A percentile compares a stretch with the other conserved stretches of the same genome.
phyloP scores from a whole-genome alignment of 805 yeast genomes.

The Lipomyces sp. region DNA sequence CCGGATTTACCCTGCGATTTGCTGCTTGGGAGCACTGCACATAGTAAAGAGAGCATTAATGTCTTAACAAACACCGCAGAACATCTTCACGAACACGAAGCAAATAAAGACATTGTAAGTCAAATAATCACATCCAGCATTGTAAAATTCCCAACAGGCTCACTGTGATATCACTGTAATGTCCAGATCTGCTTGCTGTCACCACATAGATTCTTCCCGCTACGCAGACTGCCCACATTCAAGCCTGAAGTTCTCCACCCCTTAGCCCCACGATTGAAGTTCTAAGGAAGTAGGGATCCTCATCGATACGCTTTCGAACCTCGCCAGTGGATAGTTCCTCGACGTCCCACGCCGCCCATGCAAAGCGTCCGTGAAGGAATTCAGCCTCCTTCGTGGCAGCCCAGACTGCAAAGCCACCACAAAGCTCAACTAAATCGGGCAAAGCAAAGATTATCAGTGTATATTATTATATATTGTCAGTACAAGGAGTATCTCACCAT shows the following conservation, averaged over 20 bases:
- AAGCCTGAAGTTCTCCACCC: slow-evolving; percentile 5
- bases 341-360: slow-evolving; percentile 6
- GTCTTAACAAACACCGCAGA: too few species aligned
- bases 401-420: slow-evolving; percentile 6
- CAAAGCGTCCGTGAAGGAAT: slow-evolving; percentile 3
- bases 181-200: slow-evolving; percentile 1
- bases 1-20: too few species aligned
- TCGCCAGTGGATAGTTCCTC: slow-evolving; percentile 9
- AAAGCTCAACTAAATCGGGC: slow-evolving; percentile 3
- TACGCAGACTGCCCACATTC: background rate
- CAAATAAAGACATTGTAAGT: background rate
- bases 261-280: slow-evolving; percentile 2
- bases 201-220: background rate
- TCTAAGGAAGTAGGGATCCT: slow-evolving; percentile 8
- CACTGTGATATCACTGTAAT: background rate
- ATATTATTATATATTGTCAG: background rate
- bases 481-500: slow-evolving; percentile 6
- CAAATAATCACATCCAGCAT: background rate
- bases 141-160: background rate
- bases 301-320: slow-evolving; percentile 8
- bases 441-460: background rate
- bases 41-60: too few species aligned
- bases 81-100: too few species aligned
- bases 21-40: too few species aligned
- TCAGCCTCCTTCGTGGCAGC: slow-evolving; percentile 8